A percentile compares a stretch with the other conserved stretches of the same genome.
Conservation (phyloP, 2,329 filamentous ascomycete species). For the Scedosporium dehoogii region DNA sequence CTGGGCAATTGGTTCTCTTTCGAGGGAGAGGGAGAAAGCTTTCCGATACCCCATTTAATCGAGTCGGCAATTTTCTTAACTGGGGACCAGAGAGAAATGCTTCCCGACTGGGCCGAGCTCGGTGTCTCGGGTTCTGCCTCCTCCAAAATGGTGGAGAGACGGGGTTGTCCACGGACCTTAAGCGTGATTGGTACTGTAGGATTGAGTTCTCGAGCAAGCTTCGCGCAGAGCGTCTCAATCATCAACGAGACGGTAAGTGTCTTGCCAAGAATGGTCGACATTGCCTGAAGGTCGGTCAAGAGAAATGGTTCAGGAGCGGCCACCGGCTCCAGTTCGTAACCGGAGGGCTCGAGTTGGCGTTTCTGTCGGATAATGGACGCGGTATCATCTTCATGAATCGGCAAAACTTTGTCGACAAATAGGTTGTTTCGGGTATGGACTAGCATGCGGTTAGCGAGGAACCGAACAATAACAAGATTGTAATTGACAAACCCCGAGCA, state of each 20-base stretch:
- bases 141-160: not conserved
- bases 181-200: not conserved
- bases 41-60: not conserved
- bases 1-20: too few species aligned
- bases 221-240: not conserved
- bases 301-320: not conserved
- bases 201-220: not conserved
- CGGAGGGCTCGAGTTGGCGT: not conserved
- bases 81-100: not conserved
- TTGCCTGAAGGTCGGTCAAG: not conserved
- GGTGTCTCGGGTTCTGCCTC: not conserved
- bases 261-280: not conserved
- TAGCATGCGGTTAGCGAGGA: not conserved
- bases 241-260: not conserved
- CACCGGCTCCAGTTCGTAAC: not conserved
- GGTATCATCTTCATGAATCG: not conserved
- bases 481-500: not conserved
- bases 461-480: not conserved
- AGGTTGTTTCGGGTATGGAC: slow-evolving; percentile 3
- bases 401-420: not conserved
- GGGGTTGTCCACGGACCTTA: not conserved
- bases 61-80: not conserved
- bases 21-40: not conserved
- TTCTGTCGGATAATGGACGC: not conserved
- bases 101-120: not conserved